Evolutionary conservation across 352 stramenopile species (phyloP).

Genomic region (Elongisporangium anandrum): DNA sequence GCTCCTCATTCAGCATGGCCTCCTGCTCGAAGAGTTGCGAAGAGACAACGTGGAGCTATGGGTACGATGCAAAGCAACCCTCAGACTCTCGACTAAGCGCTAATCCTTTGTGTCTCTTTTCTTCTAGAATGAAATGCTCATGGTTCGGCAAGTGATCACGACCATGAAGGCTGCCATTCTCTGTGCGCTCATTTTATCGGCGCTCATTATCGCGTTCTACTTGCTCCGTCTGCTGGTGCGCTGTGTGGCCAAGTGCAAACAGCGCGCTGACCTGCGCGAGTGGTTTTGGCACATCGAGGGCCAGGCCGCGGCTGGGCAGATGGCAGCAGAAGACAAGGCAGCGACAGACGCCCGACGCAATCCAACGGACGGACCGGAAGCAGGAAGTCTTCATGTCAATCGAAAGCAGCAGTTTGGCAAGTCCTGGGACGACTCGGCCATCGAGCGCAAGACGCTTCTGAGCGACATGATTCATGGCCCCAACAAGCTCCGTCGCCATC

Average conservation of each 20-base stretch:
- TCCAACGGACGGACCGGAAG: conserved; percentile 2
- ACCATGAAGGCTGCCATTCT: conserved; percentile 84
- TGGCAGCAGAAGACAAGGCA: conserved; percentile 8
- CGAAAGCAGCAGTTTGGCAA: conserved; percentile 71
- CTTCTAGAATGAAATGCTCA: conserved; percentile 68
- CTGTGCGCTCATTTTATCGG: conserved; percentile 63
- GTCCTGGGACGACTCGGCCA: conserved; percentile 73
- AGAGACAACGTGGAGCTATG: conserved; percentile 51
- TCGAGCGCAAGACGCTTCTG: conserved; percentile 77
- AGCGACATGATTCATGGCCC: conserved; percentile 42
- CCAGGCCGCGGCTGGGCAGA: conserved; percentile 2
- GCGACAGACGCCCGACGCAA: background rate
- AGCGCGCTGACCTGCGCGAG: conserved; percentile 66
- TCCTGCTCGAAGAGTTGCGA: conserved; percentile 31
- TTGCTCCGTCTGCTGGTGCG: conserved; percentile 62
- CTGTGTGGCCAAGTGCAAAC: conserved; percentile 66
- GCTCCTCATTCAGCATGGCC: conserved; percentile 21
- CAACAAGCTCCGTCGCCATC: conserved; percentile 26
- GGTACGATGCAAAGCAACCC: conserved; percentile 17
- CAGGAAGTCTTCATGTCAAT: conserved; percentile 49
- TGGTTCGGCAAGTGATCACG: conserved; percentile 79
- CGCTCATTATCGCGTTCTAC: conserved; percentile 71
- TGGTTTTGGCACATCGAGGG: conserved; percentile 73
- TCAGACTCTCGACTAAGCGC: no score
- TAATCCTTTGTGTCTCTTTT: background rate